A percentile compares a stretch with the other conserved stretches of the same genome.
Evolutionary conservation across 768 basidiomycete genomes (phyloP).

Genomic region (Suillus luteus): DNA sequence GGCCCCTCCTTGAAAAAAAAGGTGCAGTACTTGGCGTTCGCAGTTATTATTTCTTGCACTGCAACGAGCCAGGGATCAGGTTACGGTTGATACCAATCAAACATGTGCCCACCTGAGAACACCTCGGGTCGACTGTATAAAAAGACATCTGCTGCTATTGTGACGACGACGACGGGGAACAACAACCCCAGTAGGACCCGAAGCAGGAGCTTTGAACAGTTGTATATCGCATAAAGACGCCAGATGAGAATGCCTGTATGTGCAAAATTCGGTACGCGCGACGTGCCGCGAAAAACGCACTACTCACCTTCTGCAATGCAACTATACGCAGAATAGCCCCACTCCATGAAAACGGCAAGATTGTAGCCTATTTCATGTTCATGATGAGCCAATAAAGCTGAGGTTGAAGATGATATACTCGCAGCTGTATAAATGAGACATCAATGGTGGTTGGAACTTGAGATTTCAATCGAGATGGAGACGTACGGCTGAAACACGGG

Average conservation of each 20-base stretch:
- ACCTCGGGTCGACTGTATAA: background rate
- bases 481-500: conserved; percentile 4
- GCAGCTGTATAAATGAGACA: background rate
- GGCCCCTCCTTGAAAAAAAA: background rate
- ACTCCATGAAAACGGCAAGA: background rate
- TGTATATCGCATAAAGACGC: conserved; percentile 1
- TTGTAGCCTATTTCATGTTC: background rate
- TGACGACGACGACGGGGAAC: background rate
- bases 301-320: background rate
- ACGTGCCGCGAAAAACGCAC: background rate
- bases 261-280: background rate
- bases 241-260: background rate
- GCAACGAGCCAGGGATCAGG: background rate
- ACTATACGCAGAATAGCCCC: background rate
- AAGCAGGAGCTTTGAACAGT: background rate
- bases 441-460: background rate
- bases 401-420: background rate
- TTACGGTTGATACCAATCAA: background rate
- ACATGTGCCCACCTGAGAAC: background rate
- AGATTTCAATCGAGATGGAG: background rate
- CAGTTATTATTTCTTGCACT: background rate
- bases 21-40: background rate
- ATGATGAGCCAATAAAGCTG: background rate
- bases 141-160: background rate
- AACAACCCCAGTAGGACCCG: background rate